Conservation (phyloP, 768 basidiomycete genomes). For the Psilocybe tampanensis region DNA sequence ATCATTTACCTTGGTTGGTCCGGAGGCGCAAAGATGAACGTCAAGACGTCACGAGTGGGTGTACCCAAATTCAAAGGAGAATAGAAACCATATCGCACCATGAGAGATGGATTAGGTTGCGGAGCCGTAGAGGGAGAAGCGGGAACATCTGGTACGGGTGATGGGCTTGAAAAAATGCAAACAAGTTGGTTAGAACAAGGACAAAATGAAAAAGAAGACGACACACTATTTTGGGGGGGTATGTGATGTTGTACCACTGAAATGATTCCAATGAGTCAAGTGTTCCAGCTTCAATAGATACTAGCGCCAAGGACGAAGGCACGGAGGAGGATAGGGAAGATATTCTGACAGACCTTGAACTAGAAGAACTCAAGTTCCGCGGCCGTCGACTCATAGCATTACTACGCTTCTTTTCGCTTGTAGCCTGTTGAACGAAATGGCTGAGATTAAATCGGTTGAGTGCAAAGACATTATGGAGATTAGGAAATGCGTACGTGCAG, state of each 20-base stretch:
- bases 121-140: conserved; percentile 20
- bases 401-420: conserved; percentile 79
- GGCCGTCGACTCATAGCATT: conserved; percentile 61
- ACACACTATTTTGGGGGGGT: conserved; percentile 42
- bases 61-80: conserved; percentile 59
- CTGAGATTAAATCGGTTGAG: conserved; percentile 35
- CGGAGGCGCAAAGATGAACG: conserved; percentile 77
- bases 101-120: conserved; percentile 37
- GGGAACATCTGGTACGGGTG: conserved; percentile 26
- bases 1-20: conserved; percentile 50
- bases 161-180: conserved; percentile 19
- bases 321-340: conserved; percentile 14
- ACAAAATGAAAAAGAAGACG: conserved; percentile 5
- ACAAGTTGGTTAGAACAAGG: too few relatives aligned
- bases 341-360: conserved; percentile 43
- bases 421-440: conserved; percentile 82
- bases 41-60: conserved; percentile 65
- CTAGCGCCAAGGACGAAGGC: conserved; percentile 22
- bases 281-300: conserved; percentile 7
- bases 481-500: conserved; percentile 70
- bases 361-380: conserved; percentile 56
- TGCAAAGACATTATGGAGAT: conserved; percentile 9
- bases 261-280: conserved; percentile 7
- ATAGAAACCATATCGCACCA: conserved; percentile 51
- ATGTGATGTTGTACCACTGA: conserved; percentile 35